Base-by-base conservation (phyloP, 139 green algal species). In the Nannochloris sp. region DNA sequence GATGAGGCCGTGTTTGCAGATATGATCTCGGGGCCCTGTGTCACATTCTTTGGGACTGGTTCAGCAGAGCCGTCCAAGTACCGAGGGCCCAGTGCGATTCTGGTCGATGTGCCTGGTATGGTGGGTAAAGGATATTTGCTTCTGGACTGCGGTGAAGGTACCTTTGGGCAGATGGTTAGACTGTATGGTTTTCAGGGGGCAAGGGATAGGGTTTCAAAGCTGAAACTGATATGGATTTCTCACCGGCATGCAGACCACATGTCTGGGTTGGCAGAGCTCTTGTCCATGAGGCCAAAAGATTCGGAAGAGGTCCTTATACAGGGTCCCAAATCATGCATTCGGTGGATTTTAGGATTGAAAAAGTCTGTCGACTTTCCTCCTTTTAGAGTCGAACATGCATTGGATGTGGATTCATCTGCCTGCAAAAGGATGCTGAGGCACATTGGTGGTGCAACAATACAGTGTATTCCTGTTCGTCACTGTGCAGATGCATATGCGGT, bases 31-130 rank as follows among this genome's bases (percentile, higher is more conserved):
- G 13, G 14, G 30, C 46, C 46, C 1, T 50, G 74, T 57, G 49
- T 94, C 2, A 28, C 80, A 9, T 93, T 95, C 49, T 65, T 95
- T 30, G 88, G 88, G 46, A 95, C 88, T 0, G 88, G 88, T 2
- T 83, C 68, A 4, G 87, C 88, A 10, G 88, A 95, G 75, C 88
- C 88, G 0, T 89, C 80, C 46, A 88, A 90, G 69, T 88, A 95
- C 56, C 71, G 86, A 2, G 83, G 70, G 0, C 61, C 81, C 11
- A 84, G 71, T 49, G 82, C 67, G 50, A 85, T 92, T 30, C 70
- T 72, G 23, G 37, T 85, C 17, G 55, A 67, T 61, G 56, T 25
- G 28, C 29, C 20, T 1, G 14, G n/a, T 53, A 11, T 23, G n/a
- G n/a, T 28, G 1, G 9, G 23, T 28, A 17, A 6, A 55, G 36